phyloP scores from a whole-genome alignment of 345 rosid species.

The Hibiscus tridactylites region DNA sequence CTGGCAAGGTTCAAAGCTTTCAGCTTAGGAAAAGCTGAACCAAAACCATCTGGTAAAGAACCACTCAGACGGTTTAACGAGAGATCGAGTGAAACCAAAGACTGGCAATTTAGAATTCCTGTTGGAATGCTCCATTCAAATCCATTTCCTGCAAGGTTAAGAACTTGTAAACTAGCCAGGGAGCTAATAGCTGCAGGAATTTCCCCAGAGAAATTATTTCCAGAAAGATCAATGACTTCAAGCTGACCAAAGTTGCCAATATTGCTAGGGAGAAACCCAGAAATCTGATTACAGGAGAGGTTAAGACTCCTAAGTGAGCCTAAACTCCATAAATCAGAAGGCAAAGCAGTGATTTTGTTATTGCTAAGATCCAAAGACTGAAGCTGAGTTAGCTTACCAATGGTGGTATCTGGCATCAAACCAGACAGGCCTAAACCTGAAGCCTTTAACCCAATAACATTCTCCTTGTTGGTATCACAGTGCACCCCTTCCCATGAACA shows the following conservation, averaged over 20 bases:
- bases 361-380: constrained; percentile 71
- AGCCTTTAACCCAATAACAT: constrained; percentile 41
- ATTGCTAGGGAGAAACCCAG: constrained; percentile 63
- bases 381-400: constrained; percentile 81
- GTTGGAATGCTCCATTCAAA: constrained; percentile 56
- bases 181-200: constrained; percentile 70
- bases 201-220: constrained; percentile 62
- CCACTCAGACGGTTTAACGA: constrained; percentile 67
- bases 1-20: constrained; percentile 56
- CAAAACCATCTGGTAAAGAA: constrained; percentile 65
- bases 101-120: constrained; percentile 45
- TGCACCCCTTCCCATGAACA: constrained; percentile 71
- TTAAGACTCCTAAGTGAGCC: constrained; percentile 56
- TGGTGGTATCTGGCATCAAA: constrained; percentile 67
- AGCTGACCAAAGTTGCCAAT: constrained; percentile 77
- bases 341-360: constrained; percentile 70
- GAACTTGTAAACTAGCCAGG: constrained; percentile 43
- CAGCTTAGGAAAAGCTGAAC: constrained; percentile 69
- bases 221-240: constrained; percentile 60
- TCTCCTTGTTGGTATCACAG: constrained; percentile 50
- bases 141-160: constrained; percentile 51
- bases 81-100: constrained; percentile 52
- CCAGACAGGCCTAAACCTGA: constrained; percentile 67
- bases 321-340: constrained; percentile 88
- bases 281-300: constrained; percentile 64